Base-by-base conservation (phyloP, 306 rosid genomes). In the Amphicarpaea edgeworthii region DNA sequence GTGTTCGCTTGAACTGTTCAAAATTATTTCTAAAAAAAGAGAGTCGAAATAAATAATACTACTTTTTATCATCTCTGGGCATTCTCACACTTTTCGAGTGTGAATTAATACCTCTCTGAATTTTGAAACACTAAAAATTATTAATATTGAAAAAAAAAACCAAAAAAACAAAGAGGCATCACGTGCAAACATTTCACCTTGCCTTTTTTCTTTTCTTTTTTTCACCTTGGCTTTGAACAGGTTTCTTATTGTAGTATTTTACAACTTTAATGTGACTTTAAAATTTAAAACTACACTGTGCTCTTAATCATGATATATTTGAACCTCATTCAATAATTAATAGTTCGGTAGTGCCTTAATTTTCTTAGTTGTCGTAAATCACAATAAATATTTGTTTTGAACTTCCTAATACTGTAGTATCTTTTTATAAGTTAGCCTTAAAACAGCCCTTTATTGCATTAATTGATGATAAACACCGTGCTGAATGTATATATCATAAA, bases 381-480 rank as follows among this genome's bases (percentile, higher is more conserved):
- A 41, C 1, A 45, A 20, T 43, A 60, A 60, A 45, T 26, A 42
- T 24, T 23, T 72, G 28, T 23, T 58, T 57, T 59, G 28, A 59
- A 58, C 14, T 5, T 11, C 5, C 30, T 41, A 60, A 17, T 17
- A 3, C 32, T n/a, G n/a, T n/a, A n/a, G n/a, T n/a, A n/a, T n/a
- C 5, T n/a, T 40, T 50, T 24, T 9, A n/a, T 21, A 9, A 41
- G 42, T 72, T 58, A 28, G 19, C 57, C 14, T 59, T 3, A 19
- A 45, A 37, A 28, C 1, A 73, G 3, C 32, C 11, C 2, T 47
- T 17, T 21, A 12, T 17, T 47, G 41, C 73, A 79, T 47, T 62
- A 34, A 79, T 79, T 34, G 55, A 49, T 38, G 19, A 61, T 49
- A 70, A 66, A 66, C 49, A 76, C 11, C 1, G 65, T 16, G 66